Percentiles rank a stretch among this genome's conserved stretches.
These are phyloP conservation scores for Xanthoparmelia taractica DNA, from an alignment of 495 filamentous ascomycete genomes.

Conservation along the genomic window DNA sequence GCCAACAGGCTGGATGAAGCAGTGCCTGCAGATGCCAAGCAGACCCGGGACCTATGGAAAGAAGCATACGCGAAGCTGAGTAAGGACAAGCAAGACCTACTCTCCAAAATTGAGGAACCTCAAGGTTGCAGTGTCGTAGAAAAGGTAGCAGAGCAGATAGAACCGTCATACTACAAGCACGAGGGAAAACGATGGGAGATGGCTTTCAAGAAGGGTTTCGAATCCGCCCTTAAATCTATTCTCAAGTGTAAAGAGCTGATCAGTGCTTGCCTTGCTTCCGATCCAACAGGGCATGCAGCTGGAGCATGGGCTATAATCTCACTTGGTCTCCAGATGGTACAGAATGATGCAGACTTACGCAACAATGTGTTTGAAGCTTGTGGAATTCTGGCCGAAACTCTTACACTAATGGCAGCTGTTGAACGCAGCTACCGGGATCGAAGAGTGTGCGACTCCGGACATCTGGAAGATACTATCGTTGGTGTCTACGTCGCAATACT, in stretches of 20 bases:
- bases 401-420: background rate
- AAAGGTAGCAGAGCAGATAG: background rate
- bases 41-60: background rate
- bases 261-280: background rate
- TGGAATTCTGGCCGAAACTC: background rate
- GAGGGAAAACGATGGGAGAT: background rate
- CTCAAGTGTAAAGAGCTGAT: background rate
- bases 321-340: background rate
- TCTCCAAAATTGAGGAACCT: background rate
- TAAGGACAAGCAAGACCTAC: background rate
- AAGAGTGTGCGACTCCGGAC: background rate
- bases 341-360: background rate
- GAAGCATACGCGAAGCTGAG: background rate
- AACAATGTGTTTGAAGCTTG: background rate
- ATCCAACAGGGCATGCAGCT: background rate
- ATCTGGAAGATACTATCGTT: background rate
- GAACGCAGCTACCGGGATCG: background rate
- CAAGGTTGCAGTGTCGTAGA: background rate
- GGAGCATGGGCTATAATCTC: background rate
- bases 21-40: background rate
- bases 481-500: background rate
- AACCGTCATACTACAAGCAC: background rate
- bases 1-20: background rate
- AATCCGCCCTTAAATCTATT: background rate
- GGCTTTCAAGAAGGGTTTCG: too few species aligned